These are phyloP conservation scores for Jaltomata sinuosa DNA, from an alignment of 257 asterid genomes.

Conservation along the genomic window DNA sequence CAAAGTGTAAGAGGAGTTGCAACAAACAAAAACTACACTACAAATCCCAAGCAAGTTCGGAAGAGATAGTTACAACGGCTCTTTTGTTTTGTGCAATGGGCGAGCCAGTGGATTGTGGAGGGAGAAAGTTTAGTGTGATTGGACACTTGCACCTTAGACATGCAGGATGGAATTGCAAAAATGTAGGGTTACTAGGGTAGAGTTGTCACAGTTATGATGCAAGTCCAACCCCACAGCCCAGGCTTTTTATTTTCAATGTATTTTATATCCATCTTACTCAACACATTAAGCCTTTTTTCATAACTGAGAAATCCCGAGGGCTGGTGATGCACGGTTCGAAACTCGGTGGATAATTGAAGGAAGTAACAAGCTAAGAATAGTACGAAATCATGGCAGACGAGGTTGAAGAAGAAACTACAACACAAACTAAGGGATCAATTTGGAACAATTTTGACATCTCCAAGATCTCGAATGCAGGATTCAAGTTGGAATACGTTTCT, in stretches of 20 bases:
- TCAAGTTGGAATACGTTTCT: too few relatives aligned
- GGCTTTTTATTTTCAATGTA: background rate
- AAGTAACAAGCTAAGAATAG: background rate
- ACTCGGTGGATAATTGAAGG: background rate
- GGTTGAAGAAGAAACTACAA: background rate
- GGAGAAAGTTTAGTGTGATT: background rate
- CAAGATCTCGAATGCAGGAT: background rate
- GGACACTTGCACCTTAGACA: background rate
- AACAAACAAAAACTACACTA: background rate
- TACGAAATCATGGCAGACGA: background rate
- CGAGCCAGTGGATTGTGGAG: background rate
- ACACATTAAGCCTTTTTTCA: background rate
- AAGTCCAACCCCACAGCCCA: background rate
- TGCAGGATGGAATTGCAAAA: background rate
- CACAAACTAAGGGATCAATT: too few relatives aligned
- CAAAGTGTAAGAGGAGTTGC: background rate
- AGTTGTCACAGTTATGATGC: background rate
- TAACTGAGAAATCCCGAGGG: background rate
- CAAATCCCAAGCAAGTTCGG: background rate
- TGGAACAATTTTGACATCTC: too few relatives aligned
- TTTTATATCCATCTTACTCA: background rate
- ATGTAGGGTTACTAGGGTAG: background rate
- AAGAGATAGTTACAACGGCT: background rate
- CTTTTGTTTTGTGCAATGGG: background rate
- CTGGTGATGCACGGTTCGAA: background rate